Evolutionary conservation across 805 yeast species (phyloP), one percentile per base, ranked within the genome.

Genomic region (Scheffersomyces ergatensis): DNA sequence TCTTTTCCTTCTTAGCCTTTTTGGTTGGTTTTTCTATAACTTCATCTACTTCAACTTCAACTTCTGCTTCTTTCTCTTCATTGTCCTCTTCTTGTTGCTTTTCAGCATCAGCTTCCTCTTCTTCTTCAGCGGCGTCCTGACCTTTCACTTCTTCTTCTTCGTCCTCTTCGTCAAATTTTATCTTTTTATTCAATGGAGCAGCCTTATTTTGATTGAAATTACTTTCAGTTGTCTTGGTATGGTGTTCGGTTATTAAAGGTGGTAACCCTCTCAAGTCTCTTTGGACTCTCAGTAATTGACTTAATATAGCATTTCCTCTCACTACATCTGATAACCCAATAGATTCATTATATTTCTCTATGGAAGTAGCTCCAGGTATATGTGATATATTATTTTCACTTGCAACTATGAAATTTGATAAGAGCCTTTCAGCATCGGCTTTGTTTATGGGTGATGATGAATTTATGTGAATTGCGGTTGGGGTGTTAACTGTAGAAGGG

Each of bases 211-310:
- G 58, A 34, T 57, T 57, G 38, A 47, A 50, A 19, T 54, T 58
- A 27, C 55, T 58, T 39, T 54, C 57, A 39, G 46, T 57, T 45
- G 58, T 57, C 49, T 60, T 61, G 43, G 52, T 56, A 27, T 50
- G 39, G 32, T 27, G 43, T 25, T 46, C 52, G 8, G 42, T 29
- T 21, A 32, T 30, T 30, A 62, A 52, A 27, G 95, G 95, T 8
- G 95, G 92, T 43, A 87, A 72, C 1, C 95, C 95, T 49, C 89
- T 71, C 49, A 86, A 76, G 47, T 84, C 88, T 63, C 95, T 76
- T 56, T 83, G 92, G 31, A 85, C 68, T 57, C 95, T 74, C 52
- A 72, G 76, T 52, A 87, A 68, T 65, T 86, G 95, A 43, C 85
- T 70, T 45, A 70, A 51, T 15, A 76, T 68, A 20, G 77, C 70